Conservation (phyloP, 257 asterid species). For the Petunia secreta region DNA sequence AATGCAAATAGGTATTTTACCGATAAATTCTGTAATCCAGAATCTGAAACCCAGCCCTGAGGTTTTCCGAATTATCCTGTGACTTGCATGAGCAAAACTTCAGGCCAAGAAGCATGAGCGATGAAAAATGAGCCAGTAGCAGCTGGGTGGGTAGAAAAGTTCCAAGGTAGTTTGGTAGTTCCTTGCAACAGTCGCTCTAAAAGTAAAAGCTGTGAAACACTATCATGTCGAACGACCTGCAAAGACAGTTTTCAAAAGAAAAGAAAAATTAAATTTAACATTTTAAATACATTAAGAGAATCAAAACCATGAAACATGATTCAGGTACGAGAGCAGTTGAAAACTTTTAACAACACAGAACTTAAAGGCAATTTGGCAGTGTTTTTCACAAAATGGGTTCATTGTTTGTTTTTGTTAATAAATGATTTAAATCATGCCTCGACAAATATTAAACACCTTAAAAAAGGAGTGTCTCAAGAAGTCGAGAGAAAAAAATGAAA, state of each 20-base stretch:
- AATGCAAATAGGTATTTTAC: conserved; percentile 37
- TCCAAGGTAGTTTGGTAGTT: conserved; percentile 83
- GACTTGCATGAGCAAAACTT: conserved; percentile 86
- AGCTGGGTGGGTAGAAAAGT: conserved; percentile 89
- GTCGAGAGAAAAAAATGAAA: not conserved
- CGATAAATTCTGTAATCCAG: conserved; percentile 96
- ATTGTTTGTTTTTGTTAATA: not conserved
- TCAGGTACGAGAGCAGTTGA: not conserved
- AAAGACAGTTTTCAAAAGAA: conserved; percentile 22
- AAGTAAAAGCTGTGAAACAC: conserved; percentile 90
- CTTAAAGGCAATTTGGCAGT: not conserved
- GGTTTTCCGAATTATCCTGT: conserved; percentile 82
- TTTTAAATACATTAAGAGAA: conserved; percentile 20
- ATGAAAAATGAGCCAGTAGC: conserved; percentile 96
- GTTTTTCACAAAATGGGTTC: not conserved
- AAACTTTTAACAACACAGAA: conserved; percentile 12
- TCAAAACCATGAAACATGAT: conserved; percentile 24
- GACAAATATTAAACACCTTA: not conserved
- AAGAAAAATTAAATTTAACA: not conserved
- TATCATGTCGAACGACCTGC: conserved; percentile 92
- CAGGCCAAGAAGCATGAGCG: conserved; percentile 87
- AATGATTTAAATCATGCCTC: not conserved
- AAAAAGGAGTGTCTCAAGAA: conserved; percentile 2
- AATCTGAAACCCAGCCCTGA: conserved; percentile 88
- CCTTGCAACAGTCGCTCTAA: conserved; percentile 96